These are phyloP conservation scores for Amoebophrya sp. DNA, from an alignment of 169 alveolate genomes.

Conservation along the genomic window DNA sequence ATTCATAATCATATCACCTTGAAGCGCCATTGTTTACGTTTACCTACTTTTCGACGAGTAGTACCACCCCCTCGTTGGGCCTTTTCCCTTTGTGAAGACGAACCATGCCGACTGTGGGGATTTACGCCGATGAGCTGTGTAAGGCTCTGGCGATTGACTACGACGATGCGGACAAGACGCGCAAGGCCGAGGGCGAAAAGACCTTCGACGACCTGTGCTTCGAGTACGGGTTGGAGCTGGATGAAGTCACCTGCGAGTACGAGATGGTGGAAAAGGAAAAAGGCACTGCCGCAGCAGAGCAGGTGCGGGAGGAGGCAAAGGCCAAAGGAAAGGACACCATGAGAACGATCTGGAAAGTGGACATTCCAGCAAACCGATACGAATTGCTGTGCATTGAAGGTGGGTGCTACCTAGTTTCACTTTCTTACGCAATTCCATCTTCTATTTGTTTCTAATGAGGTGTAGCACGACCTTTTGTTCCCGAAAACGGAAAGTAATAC, in stretches of 20 bases:
- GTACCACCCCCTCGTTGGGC: too few species aligned
- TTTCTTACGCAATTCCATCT: too few species aligned
- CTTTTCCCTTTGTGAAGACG: too few species aligned
- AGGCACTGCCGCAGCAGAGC: slow-evolving; percentile 53
- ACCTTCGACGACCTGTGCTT: slow-evolving; percentile 78
- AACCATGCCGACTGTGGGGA: background rate
- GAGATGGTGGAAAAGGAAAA: slow-evolving; percentile 39
- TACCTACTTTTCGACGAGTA: too few species aligned
- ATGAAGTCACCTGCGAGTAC: slow-evolving; percentile 43
- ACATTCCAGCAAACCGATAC: slow-evolving; percentile 77
- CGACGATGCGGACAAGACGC: background rate
- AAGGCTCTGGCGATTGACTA: background rate
- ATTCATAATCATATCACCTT: too few species aligned
- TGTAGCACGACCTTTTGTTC: too few species aligned
- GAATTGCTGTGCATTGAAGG: slow-evolving; percentile 79
- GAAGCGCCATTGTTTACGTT: too few species aligned
- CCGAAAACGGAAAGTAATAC: too few species aligned
- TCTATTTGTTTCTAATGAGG: background rate
- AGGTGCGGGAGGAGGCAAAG: slow-evolving; percentile 38
- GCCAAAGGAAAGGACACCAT: slow-evolving; percentile 26
- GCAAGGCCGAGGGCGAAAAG: background rate
- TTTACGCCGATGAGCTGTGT: background rate
- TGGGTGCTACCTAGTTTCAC: too few species aligned
- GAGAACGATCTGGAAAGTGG: slow-evolving; percentile 48
- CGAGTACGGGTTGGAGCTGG: slow-evolving; percentile 90